A percentile compares a stretch with the other conserved stretches of the same genome.
These are phyloP conservation scores for Boletus rubroflammeus DNA, from an alignment of 768 basidiomycete species.

Conservation along the genomic window DNA sequence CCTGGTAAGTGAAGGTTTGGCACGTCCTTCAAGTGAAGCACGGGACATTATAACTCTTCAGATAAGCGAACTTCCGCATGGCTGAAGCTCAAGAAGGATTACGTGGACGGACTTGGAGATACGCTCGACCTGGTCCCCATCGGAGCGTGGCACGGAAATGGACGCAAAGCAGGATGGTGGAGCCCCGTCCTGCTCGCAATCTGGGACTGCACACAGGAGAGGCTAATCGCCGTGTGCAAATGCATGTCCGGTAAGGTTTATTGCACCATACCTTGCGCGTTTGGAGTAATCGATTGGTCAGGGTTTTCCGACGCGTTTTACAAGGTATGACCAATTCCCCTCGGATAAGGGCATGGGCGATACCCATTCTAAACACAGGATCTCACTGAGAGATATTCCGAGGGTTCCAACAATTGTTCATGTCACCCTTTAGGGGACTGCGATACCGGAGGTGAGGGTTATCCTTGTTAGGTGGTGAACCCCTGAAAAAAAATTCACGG, in stretches of 20 bases:
- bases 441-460: slow-evolving; percentile 55
- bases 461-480: not conserved
- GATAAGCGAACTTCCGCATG: slow-evolving; percentile 85
- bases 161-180: slow-evolving; percentile 90
- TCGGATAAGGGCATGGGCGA: not conserved
- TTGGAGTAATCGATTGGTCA: slow-evolving; percentile 23
- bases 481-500: not conserved
- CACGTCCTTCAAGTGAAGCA: not conserved
- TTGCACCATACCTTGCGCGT: not conserved
- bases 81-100: slow-evolving; percentile 93
- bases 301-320: slow-evolving; percentile 87
- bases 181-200: slow-evolving; percentile 80
- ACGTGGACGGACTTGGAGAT: slow-evolving; percentile 76
- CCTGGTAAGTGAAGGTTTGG: slow-evolving; percentile 41
- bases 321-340: slow-evolving; percentile 41
- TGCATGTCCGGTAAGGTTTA: slow-evolving; percentile 72
- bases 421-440: slow-evolving; percentile 52
- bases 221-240: slow-evolving; percentile 78
- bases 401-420: slow-evolving; percentile 53
- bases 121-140: slow-evolving; percentile 68
- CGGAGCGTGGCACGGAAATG: slow-evolving; percentile 88
- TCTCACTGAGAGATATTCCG: slow-evolving; percentile 60
- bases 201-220: slow-evolving; percentile 61
- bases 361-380: slow-evolving; percentile 39
- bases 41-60: slow-evolving; percentile 12